Evolutionary conservation across 2,329 filamentous ascomycete genomes (phyloP).

Genomic region (Penicillium crustosum): DNA sequence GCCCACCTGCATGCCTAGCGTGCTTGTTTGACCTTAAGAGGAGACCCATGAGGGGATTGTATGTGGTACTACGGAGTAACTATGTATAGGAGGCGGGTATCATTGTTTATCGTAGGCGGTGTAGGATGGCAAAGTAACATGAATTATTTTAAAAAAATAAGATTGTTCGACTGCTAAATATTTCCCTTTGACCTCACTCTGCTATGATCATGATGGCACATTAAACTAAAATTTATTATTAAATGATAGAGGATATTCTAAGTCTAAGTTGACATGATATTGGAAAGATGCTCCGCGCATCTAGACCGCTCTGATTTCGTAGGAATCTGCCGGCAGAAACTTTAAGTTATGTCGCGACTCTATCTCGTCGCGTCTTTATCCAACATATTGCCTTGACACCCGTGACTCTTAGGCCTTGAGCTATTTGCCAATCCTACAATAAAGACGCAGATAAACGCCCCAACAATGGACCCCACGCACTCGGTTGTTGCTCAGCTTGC

Average conservation of each 20-base stretch:
- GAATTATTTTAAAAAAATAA: not conserved
- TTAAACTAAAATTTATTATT: not conserved
- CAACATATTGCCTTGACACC: not conserved
- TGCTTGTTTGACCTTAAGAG: not conserved
- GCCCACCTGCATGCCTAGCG: not conserved
- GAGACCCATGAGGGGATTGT: not conserved
- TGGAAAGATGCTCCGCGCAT: not conserved
- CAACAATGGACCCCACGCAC: constrained; percentile 27
- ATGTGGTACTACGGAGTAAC: not conserved
- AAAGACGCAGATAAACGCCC: not conserved
- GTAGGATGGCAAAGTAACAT: not conserved
- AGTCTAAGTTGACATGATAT: not conserved
- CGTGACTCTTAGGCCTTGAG: not conserved
- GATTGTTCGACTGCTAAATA: not conserved
- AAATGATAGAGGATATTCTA: not conserved
- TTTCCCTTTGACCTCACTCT: not conserved
- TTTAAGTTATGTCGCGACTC: not conserved
- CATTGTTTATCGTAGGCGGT: not conserved
- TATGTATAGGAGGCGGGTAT: not conserved
- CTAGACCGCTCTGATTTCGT: not conserved
- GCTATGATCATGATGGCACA: not conserved
- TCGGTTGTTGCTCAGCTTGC: constrained; percentile 8
- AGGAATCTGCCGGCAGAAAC: not conserved
- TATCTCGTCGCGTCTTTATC: not conserved
- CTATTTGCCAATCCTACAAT: not conserved